Base-by-base conservation (phyloP, 495 filamentous ascomycete genomes). In the Astrothelium subdiscretum region DNA sequence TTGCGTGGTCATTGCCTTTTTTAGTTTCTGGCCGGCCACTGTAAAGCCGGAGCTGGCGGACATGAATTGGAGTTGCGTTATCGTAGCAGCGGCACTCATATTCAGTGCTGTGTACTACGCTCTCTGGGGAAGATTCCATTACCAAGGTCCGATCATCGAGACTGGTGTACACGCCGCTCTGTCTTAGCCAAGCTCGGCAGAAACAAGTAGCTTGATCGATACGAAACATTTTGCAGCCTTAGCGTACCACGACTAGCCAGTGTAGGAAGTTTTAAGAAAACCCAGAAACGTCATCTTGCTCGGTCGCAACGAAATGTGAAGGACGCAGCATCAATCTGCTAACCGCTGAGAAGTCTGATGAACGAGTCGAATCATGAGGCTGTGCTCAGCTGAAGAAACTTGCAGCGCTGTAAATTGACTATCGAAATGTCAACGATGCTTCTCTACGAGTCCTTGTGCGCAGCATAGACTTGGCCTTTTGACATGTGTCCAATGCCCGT, bases 111-210 rank as follows among this genome's bases (percentile, higher is more conserved):
- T 68, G 13, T 69, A 62, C 60, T 68, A 68, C 67, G 64, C 73
- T 29, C 24, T 72, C 6, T 67, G 68, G 32, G 80, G 77, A 18
- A 71, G 70, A 43, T 68, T 77, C 60, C 67, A 72, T 62, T 81
- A 81, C 54, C 31, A 60, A 32, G 68, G 68, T 31, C 66, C 68
- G 48, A 54, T 54, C 48, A 1, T 54, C 22, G 48, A 54, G 48
- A 54, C 48, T 11, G 29, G 20, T 54, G 48, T 2, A 54, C 48
- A 54, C 48, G 8, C 24, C 8, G 8, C 48, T 54, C 2, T 29
- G 15, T 54, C 48, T 15, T 54, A 54, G 48, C 26, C 48, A 54
- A 48, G 43, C 24, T 29, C 24, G 11, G 4, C 48, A 54, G 48
- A 29, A 26, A 54, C 48, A 54, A 54, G 48, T 29, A 54, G 48